Evolutionary conservation across 2,329 filamentous ascomycete species (phyloP).

Genomic region (Aspergillus ochraceus): DNA sequence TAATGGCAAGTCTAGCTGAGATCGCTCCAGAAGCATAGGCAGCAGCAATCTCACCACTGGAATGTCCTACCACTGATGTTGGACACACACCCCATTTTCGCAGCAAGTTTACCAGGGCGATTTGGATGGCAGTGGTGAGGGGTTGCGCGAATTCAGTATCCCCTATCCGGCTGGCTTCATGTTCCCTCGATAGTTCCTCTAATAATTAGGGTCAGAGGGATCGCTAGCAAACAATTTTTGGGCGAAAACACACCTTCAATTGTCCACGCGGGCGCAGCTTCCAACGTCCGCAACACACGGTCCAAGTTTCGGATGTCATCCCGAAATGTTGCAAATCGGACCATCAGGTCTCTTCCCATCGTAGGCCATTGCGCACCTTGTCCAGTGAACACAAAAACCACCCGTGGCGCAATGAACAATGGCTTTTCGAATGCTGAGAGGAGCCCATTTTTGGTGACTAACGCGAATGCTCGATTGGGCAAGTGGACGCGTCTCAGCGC

Average conservation of each 20-base stretch:
- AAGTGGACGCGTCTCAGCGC: constrained; percentile 15
- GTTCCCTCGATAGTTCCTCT: constrained; percentile 10
- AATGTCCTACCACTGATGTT: constrained; percentile 32
- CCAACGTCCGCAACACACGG: constrained; percentile 8
- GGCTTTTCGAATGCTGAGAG: constrained; percentile 6
- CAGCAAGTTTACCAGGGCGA: constrained; percentile 33
- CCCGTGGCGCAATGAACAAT: background rate
- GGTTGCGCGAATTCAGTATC: constrained; percentile 31
- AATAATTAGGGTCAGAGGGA: background rate
- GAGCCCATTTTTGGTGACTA: background rate
- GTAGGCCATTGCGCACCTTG: constrained; percentile 38
- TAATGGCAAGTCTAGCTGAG: constrained; percentile 17
- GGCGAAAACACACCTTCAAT: constrained; percentile 7
- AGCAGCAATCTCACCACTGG: constrained; percentile 38
- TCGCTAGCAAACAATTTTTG: background rate
- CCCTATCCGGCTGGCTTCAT: constrained; percentile 15
- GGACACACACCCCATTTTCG: constrained; percentile 23
- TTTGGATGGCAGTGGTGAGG: constrained; percentile 34
- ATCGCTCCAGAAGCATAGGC: constrained; percentile 33
- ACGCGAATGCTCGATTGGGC: constrained; percentile 14
- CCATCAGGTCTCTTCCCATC: constrained; percentile 33
- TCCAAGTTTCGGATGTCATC: constrained; percentile 19
- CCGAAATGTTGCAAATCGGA: constrained; percentile 17
- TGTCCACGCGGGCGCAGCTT: constrained; percentile 5
- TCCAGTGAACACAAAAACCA: constrained; percentile 35